Evolutionary conservation across 148 eudicot species (phyloP).

Genomic region (Dysphania ambrosioides): DNA sequence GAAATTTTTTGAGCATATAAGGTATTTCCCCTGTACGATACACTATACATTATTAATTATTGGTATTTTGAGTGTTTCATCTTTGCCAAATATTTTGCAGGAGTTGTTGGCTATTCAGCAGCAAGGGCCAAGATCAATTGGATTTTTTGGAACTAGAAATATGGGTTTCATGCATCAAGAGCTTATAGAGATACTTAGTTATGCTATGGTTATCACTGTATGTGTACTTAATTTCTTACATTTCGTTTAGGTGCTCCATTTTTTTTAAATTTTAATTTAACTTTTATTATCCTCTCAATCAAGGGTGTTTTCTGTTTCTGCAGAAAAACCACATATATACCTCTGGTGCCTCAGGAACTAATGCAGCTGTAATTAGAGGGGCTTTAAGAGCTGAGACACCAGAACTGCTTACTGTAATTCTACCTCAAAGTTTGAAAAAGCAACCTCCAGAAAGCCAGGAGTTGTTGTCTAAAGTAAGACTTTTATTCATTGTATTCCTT

Average conservation of each 20-base stretch:
- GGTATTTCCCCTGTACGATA: background rate
- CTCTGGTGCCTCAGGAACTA: constrained; percentile 96
- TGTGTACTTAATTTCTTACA: constrained; percentile 6
- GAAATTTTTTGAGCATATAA: background rate
- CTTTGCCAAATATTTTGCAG: constrained; percentile 34
- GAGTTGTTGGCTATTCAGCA: constrained; percentile 96
- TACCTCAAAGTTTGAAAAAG: constrained; percentile 90
- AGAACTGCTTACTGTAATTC: constrained; percentile 85
- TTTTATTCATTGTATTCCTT: background rate
- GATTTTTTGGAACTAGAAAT: constrained; percentile 95
- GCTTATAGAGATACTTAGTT: constrained; percentile 98
- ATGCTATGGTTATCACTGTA: constrained; percentile 98
- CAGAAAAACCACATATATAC: constrained; percentile 98
- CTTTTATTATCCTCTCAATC: too few relatives aligned
- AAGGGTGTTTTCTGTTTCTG: constrained; percentile 10
- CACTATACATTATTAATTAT: background rate
- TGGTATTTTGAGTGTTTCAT: background rate
- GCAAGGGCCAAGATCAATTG: constrained; percentile 94
- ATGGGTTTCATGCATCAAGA: constrained; percentile 99
- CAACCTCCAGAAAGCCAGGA: constrained; percentile 99
- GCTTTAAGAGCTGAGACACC: constrained; percentile 97
- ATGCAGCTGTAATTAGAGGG: constrained; percentile 98
- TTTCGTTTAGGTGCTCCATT: background rate
- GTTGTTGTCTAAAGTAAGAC: constrained; percentile 78
- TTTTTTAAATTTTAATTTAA: too few relatives aligned